Conservation (phyloP, 177 flowering plant genomes). For the Tripterygium wilfordii region DNA sequence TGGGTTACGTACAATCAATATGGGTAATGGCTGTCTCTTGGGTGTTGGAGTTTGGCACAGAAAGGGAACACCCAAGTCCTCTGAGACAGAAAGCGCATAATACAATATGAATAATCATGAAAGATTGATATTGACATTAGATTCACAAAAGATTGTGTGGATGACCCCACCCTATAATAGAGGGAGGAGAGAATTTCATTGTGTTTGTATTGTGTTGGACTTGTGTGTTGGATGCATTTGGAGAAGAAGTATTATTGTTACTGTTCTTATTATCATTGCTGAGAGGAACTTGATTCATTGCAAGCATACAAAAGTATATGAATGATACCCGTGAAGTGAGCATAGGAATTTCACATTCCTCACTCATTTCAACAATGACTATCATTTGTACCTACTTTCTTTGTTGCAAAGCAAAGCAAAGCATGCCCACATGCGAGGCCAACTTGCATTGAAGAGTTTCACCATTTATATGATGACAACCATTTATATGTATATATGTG, state of each 20-base stretch:
- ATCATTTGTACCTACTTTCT: conserved; percentile 16
- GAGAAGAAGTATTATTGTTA: not conserved
- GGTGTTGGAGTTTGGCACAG: conserved; percentile 28
- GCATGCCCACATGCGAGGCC: conserved; percentile 14
- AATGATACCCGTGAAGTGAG: conserved; percentile 15
- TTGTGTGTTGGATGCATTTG: conserved; percentile 31
- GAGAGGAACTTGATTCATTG: conserved; percentile 29
- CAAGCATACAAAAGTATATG: conserved; percentile 38
- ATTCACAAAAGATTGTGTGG: conserved; percentile 2
- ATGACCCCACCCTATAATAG: not conserved
- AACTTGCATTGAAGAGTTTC: conserved; percentile 2
- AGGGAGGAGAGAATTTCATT: too few species aligned
- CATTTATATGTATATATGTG: not conserved
- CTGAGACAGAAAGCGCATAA: conserved; percentile 20
- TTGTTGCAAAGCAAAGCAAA: conserved; percentile 18
- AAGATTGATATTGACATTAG: conserved; percentile 24
- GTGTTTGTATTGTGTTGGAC: conserved; percentile 34
- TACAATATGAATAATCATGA: conserved; percentile 8
- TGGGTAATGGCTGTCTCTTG: conserved; percentile 29
- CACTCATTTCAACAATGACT: conserved; percentile 18
- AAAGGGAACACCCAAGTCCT: conserved; percentile 19
- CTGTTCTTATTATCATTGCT: conserved; percentile 10
- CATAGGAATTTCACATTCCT: conserved; percentile 9
- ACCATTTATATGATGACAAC: not conserved
- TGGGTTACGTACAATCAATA: too few species aligned